Conservation (phyloP, 495 filamentous ascomycete species). For the Friedmanniomyces simplex region DNA sequence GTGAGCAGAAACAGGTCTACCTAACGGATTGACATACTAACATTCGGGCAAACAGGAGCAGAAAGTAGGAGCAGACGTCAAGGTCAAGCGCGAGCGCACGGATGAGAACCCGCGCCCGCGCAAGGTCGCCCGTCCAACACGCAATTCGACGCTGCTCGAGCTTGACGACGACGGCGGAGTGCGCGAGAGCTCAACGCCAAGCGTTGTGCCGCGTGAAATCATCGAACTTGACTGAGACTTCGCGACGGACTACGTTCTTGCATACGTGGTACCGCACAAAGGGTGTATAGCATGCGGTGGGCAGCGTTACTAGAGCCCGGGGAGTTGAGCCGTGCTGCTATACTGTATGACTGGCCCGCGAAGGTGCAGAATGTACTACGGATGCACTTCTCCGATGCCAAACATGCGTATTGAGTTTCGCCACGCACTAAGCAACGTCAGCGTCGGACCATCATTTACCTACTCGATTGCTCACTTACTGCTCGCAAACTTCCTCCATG, state of each 20-base stretch:
- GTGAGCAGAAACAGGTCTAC: too few relatives aligned
- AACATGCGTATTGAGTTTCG: conserved; percentile 73
- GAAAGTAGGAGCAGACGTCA: not conserved
- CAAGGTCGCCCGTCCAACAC: conserved; percentile 6
- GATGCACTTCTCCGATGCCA: conserved; percentile 46
- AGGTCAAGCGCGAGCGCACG: conserved; percentile 10
- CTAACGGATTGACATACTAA: too few relatives aligned
- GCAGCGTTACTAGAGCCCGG: not conserved
- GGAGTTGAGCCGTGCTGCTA: not conserved
- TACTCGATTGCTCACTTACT: conserved; percentile 43
- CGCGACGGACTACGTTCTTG: not conserved
- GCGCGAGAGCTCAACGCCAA: not conserved
- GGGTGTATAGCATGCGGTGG: not conserved
- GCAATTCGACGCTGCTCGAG: conserved; percentile 5
- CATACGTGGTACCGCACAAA: too few relatives aligned
- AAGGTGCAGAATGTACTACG: not conserved
- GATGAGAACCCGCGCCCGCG: conserved; percentile 10
- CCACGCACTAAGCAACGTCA: conserved; percentile 49
- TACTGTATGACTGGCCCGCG: too few relatives aligned
- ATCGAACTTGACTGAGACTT: too few relatives aligned
- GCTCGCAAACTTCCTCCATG: conserved; percentile 74
- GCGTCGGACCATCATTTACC: not conserved
- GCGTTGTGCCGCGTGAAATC: not conserved
- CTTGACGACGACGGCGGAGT: conserved; percentile 3
- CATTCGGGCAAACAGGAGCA: too few relatives aligned